phyloP scores from a whole-genome alignment of 2,329 filamentous ascomycete species.

The Grosmannia clavigera region DNA sequence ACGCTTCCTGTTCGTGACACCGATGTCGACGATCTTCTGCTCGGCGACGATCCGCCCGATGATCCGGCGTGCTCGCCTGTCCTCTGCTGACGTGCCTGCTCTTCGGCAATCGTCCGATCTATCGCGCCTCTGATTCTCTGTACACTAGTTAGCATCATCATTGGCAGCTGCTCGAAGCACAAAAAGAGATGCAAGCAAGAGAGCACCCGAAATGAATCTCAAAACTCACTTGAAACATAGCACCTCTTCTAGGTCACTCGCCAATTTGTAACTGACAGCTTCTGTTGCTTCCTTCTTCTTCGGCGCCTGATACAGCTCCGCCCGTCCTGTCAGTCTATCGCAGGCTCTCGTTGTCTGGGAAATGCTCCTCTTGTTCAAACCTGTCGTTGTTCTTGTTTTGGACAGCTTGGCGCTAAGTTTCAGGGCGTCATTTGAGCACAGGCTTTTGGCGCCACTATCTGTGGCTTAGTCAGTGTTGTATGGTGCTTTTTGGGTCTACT shows the following conservation, averaged over 20 bases:
- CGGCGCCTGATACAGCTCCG: background rate
- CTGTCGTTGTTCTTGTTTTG: background rate
- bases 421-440: background rate
- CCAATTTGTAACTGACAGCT: background rate
- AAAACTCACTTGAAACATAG: background rate
- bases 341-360: background rate
- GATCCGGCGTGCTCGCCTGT: conserved; percentile 29
- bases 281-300: background rate
- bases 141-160: background rate
- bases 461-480: background rate
- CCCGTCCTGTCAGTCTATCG: background rate
- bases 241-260: background rate
- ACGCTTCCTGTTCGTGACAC: conserved; percentile 25
- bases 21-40: conserved; percentile 30
- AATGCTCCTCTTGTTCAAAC: background rate
- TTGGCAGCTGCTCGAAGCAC: background rate
- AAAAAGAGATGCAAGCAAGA: background rate
- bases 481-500: too few relatives aligned
- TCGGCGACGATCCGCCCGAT: conserved; percentile 25
- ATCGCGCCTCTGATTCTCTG: conserved; percentile 76
- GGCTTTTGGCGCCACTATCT: background rate
- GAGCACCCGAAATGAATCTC: background rate
- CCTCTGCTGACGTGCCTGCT: conserved; percentile 66
- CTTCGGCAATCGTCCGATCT: conserved; percentile 79
- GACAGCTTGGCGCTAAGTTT: background rate